Percentiles rank a stretch among this genome's conserved stretches.
Conservation (phyloP, 192 early-diverging fungal genomes). For the Pilaira anomala region DNA sequence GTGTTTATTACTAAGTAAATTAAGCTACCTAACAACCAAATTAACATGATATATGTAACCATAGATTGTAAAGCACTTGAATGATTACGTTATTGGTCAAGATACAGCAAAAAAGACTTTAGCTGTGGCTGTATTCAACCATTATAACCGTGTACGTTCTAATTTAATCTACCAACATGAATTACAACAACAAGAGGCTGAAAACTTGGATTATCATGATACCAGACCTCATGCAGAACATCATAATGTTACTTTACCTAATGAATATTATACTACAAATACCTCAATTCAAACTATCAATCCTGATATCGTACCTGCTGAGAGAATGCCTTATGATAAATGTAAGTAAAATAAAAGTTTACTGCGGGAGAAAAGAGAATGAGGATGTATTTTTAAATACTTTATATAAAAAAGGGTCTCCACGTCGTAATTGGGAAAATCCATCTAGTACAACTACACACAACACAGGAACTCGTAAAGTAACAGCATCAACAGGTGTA, state of each 20-base stretch:
- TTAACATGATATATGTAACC: neutral
- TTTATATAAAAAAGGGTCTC: too few relatives aligned
- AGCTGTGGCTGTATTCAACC: slow-evolving; percentile 81
- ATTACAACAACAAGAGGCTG: slow-evolving; percentile 25
- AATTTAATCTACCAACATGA: slow-evolving; percentile 55
- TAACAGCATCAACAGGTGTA: neutral
- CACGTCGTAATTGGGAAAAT: slow-evolving; percentile 26
- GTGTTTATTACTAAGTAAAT: too few relatives aligned
- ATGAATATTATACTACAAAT: slow-evolving; percentile 21
- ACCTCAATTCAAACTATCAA: slow-evolving; percentile 9
- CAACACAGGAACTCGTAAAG: too few relatives aligned
- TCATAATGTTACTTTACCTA: slow-evolving; percentile 7
- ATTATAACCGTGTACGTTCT: slow-evolving; percentile 72
- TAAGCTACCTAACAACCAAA: too few relatives aligned
- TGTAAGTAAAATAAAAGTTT: neutral
- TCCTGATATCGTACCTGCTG: too few relatives aligned
- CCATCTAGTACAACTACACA: slow-evolving; percentile 4
- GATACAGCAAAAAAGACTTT: slow-evolving; percentile 75
- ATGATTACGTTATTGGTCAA: slow-evolving; percentile 86
- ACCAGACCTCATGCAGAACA: neutral
- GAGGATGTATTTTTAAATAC: too few relatives aligned
- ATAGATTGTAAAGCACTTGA: slow-evolving; percentile 72
- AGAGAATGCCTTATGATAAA: slow-evolving; percentile 10
- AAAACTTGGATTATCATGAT: neutral
- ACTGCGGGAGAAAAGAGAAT: too few relatives aligned